Percentiles rank a stretch among this genome's conserved stretches.
Conservation (phyloP, 495 filamentous ascomycete species). For the Podospora anserina region DNA sequence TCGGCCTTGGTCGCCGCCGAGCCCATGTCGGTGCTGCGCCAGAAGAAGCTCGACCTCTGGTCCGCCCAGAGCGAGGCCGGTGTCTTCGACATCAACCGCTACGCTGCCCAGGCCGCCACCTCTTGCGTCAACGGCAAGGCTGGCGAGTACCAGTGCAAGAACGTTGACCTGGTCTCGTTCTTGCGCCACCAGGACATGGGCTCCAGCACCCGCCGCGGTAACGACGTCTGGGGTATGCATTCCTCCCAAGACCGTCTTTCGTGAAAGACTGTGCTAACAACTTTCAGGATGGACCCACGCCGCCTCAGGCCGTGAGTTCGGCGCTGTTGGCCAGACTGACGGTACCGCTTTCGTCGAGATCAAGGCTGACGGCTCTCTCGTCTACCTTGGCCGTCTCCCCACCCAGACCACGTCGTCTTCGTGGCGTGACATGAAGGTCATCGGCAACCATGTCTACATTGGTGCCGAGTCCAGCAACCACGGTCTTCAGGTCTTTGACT, state of each 20-base stretch:
- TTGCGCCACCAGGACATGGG: constrained; percentile 48
- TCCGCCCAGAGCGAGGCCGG: constrained; percentile 4
- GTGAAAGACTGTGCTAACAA: too few relatives aligned
- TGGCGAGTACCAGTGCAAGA: constrained; percentile 52
- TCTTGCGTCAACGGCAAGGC: constrained; percentile 46
- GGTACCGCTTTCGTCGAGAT: constrained; percentile 50
- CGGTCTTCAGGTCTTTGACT: constrained; percentile 49
- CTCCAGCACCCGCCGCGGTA: constrained; percentile 36
- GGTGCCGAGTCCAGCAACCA: constrained; percentile 46
- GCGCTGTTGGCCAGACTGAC: constrained; percentile 49
- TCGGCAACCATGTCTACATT: constrained; percentile 44
- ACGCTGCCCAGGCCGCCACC: constrained; percentile 26
- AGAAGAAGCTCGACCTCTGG: constrained; percentile 14
- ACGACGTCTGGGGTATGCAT: constrained; percentile 39
- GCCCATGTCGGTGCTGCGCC: constrained; percentile 17
- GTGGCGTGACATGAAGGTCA: constrained; percentile 48
- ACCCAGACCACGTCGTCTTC: constrained; percentile 30
- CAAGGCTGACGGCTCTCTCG: constrained; percentile 37
- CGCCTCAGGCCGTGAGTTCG: constrained; percentile 44
- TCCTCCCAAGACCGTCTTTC: too few relatives aligned
- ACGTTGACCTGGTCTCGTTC: constrained; percentile 54
- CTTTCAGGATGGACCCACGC: constrained; percentile 38
- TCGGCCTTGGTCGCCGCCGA: constrained; percentile 2
- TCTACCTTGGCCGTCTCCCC: constrained; percentile 49
- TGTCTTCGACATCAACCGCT: constrained; percentile 36